Base-by-base conservation (phyloP, 768 basidiomycete species). In the Hortiboletus flavorubellus region DNA sequence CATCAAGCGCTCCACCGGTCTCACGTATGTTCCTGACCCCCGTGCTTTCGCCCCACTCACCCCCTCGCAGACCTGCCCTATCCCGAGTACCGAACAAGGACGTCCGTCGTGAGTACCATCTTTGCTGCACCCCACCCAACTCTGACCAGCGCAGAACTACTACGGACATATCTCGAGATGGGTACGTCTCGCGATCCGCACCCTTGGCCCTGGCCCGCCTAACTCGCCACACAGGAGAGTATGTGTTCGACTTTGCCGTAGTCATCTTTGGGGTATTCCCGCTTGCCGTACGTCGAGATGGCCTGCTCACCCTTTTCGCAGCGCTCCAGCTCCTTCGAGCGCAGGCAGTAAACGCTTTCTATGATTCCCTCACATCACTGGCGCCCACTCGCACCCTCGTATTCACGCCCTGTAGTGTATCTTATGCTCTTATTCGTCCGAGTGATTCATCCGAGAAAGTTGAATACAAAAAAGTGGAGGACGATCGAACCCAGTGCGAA, bases 381-480 rank as follows among this genome's bases (percentile, higher is more conserved):
- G 26, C 26, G 26, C 26, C 26, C 26, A 26, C 26, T 5, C 26
- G 26, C 5, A 26, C 26, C 26, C 3, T 26, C 26, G 26, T 26
- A 26, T 26, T 26, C 26, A 26, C 26, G 26, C 26, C 23, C 8
- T 68, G 55, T 61, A 66, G 12, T 53, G 30, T 59, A 59, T 55
- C 29, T 48, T 50, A 53, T 15, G 41, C 48, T 34, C 14, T 26
- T 26, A 26, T 26, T 26, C 26, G 4, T 26, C 4, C 4, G 26
- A 38, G 29, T 12, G 18, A 35, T 53, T 74, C 72, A 98, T 71
- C 96, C 97, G 14, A 99, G 80, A 81, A 97, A 98, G 75, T 98
- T 98, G 81, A 87, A 98, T 56, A 97, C 95, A 71, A 98, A 99
- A 78, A 98, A 94, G 73, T 99, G 97, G 34, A 99, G 79, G 38